Evolutionary conservation across 768 basidiomycete genomes (phyloP).

Genomic region (Pisolithus tinctorius): DNA sequence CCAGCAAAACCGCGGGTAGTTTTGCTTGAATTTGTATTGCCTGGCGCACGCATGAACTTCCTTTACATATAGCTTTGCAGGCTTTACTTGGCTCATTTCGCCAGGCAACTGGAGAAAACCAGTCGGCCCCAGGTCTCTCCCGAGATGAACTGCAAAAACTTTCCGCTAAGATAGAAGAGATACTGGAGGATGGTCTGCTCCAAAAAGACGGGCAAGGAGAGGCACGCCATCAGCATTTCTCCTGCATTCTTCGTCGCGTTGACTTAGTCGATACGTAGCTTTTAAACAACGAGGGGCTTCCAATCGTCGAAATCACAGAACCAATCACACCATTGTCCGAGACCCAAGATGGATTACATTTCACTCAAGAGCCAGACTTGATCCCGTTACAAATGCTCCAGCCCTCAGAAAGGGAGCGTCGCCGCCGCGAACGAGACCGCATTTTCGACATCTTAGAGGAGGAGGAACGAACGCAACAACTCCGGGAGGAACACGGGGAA

Average conservation of each 20-base stretch:
- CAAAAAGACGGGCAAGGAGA: constrained; percentile 53
- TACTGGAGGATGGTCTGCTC: constrained; percentile 35
- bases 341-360: constrained; percentile 8
- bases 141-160: constrained; percentile 47
- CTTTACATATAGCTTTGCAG: constrained; percentile 28
- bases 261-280: constrained; percentile 34
- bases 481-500: constrained; percentile 34
- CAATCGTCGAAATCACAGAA: constrained; percentile 73
- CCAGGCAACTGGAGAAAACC: constrained; percentile 6
- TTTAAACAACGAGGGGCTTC: constrained; percentile 71
- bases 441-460: constrained; percentile 66
- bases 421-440: constrained; percentile 52
- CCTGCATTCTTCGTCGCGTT: constrained; percentile 17
- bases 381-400: constrained; percentile 42
- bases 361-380: constrained; percentile 37
- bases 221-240: constrained; percentile 37
- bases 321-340: constrained; percentile 30
- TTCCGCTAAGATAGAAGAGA: constrained; percentile 52
- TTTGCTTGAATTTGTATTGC: background rate
- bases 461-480: constrained; percentile 50
- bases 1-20: constrained; percentile 32
- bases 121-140: constrained; percentile 26
- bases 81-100: constrained; percentile 33
- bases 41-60: constrained; percentile 4
- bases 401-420: constrained; percentile 39